Evolutionary conservation across 164 flowering plant genomes (phyloP).

Genomic region (Magnolia officinalis): DNA sequence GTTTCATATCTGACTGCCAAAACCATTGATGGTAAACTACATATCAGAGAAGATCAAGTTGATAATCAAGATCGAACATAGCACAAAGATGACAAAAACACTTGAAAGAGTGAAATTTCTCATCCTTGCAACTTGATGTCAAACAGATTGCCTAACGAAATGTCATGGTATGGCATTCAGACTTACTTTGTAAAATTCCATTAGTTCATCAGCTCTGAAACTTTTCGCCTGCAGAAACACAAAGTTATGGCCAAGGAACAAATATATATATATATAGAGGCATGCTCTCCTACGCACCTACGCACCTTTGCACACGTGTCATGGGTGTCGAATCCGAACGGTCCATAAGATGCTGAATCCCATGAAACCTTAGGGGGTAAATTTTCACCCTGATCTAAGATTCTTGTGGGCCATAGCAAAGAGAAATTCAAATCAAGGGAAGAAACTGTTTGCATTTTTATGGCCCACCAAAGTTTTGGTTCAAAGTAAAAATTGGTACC

Average conservation of each 20-base stretch:
- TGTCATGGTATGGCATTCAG: not conserved
- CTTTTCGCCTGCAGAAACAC: conserved; percentile 43
- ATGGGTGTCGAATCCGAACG: too few relatives aligned
- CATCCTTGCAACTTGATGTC: not conserved
- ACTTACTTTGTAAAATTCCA: conserved; percentile 90
- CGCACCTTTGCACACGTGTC: too few relatives aligned
- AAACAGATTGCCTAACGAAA: not conserved
- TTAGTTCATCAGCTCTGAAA: conserved; percentile 87
- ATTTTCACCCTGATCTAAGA: too few relatives aligned
- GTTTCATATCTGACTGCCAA: conserved; percentile 81
- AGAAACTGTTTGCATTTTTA: too few relatives aligned
- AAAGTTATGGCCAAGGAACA: not conserved
- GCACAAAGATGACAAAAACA: not conserved
- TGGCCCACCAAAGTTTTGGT: too few relatives aligned
- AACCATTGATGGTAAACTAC: conserved; percentile 11
- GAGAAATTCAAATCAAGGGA: too few relatives aligned
- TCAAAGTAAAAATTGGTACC: too few relatives aligned
- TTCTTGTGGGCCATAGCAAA: too few relatives aligned
- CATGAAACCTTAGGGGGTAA: too few relatives aligned
- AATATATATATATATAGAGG: not conserved
- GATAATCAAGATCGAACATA: not conserved
- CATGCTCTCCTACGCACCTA: too few relatives aligned
- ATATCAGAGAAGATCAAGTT: not conserved
- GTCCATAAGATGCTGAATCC: too few relatives aligned
- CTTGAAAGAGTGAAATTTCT: conserved; percentile 1